Base-by-base conservation (phyloP, 2,329 filamentous ascomycete species). In the Fusarium longipes region DNA sequence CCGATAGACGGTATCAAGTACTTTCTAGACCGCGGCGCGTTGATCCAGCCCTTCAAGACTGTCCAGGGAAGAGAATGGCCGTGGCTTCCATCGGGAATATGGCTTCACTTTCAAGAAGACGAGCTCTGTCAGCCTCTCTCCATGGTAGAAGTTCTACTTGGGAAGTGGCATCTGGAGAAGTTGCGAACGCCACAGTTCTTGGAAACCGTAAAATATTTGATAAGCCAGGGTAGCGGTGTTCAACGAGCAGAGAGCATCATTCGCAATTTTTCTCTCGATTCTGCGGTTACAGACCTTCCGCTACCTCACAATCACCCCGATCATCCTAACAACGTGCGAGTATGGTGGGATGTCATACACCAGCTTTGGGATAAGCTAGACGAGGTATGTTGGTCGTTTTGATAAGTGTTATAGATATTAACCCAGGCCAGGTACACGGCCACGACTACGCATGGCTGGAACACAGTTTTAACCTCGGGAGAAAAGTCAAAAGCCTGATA, bases 401-500 rank as follows among this genome's bases (percentile, higher is more conserved):
- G 0, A 15, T 2, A 25, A 25, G 25, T 5, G 1, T 2, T 18
- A 15, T 48, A 4, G 0, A 15, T 8, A 20, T 15, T 14, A 4
- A 35, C 3, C 6, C 3, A 15, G 5, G 2, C 2, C 24, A 25
- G 22, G 9, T 5, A 5, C 39, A 36, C 1, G n/a, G 24, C 3
- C 18, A 48, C 8, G 20, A 7, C 22, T 48, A 36, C 8, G 32
- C 32, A 7, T 48, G 32, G 45, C 14, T 48, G 22, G 20, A 25
- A 14, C 6, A 36, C 12, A 27, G 32, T 17, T 17, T 48, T 0
- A 1, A 1, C 3, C 22, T 12, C 2, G 8, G 6, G 15, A 0
- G 6, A 5, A 22, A 48, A 14, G 1, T 22, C 0, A 24, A 4
- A 7, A 18, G 2, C 17, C 22, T 27, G 7, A 27, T 36, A 1